Conservation (phyloP, 495 filamentous ascomycete species). For the Xeromyces bisporus region DNA sequence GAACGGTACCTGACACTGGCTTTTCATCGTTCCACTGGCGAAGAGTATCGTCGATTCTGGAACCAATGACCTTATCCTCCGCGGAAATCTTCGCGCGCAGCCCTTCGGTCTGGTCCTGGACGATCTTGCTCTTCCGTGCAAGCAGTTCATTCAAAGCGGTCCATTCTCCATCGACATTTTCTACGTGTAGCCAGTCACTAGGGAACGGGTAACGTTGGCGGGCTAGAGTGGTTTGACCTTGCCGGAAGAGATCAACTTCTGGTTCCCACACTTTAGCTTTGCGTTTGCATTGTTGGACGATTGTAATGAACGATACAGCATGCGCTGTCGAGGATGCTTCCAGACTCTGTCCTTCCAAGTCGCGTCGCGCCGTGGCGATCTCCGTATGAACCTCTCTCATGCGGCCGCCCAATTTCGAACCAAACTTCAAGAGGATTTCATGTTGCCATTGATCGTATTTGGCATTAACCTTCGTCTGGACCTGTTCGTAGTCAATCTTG, state of each 20-base stretch:
- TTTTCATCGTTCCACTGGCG: slow-evolving; percentile 87
- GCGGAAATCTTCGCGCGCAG: slow-evolving; percentile 89
- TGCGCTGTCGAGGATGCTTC: slow-evolving; percentile 88
- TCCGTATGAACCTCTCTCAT: slow-evolving; percentile 82
- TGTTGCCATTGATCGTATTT: slow-evolving; percentile 99
- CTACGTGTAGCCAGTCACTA: slow-evolving; percentile 79
- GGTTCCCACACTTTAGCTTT: slow-evolving; percentile 87
- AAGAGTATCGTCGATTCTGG: slow-evolving; percentile 72
- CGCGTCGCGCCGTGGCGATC: slow-evolving; percentile 69
- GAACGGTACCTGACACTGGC: slow-evolving; percentile 84
- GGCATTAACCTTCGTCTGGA: slow-evolving; percentile 91
- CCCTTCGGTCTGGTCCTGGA: slow-evolving; percentile 88
- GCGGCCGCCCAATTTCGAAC: slow-evolving; percentile 66
- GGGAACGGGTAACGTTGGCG: slow-evolving; percentile 89
- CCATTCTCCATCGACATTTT: slow-evolving; percentile 92
- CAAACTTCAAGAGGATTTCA: slow-evolving; percentile 87
- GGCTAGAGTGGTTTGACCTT: slow-evolving; percentile 77
- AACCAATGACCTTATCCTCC: slow-evolving; percentile 76
- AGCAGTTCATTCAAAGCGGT: slow-evolving; percentile 76
- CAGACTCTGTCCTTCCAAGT: slow-evolving; percentile 77
- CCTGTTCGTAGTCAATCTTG: slow-evolving; percentile 91
- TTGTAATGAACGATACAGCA: slow-evolving; percentile 94
- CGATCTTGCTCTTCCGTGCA: slow-evolving; percentile 75
- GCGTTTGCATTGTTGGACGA: slow-evolving; percentile 86
- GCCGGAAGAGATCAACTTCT: slow-evolving; percentile 85